Evolutionary conservation across 345 rosid genomes (phyloP).

Genomic region (Euphorbia tirucalli): DNA sequence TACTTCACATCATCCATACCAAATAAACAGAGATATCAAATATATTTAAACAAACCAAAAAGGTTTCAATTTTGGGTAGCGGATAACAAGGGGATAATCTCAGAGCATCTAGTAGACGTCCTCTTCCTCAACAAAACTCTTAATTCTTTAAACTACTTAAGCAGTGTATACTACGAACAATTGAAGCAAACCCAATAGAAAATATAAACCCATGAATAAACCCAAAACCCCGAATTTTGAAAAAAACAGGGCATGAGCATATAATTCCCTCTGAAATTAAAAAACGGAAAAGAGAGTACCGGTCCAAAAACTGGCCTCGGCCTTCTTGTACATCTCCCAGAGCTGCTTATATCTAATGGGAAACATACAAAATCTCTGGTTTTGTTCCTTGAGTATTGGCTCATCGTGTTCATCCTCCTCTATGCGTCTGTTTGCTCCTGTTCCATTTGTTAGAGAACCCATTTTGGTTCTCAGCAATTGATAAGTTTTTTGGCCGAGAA

Average conservation of each 20-base stretch:
- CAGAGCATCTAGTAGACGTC: not conserved
- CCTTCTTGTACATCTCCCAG: slow-evolving; percentile 99
- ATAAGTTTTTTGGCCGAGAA: not conserved
- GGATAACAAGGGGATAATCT: not conserved
- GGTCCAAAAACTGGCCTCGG: slow-evolving; percentile 89
- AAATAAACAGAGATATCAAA: not conserved
- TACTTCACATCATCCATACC: not conserved
- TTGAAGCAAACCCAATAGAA: slow-evolving; percentile 4
- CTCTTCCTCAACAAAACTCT: not conserved
- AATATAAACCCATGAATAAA: not conserved
- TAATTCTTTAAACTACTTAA: not conserved
- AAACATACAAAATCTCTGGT: slow-evolving; percentile 90
- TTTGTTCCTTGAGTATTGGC: slow-evolving; percentile 63
- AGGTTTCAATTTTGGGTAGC: not conserved
- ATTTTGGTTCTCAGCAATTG: not conserved
- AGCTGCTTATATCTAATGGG: slow-evolving; percentile 63
- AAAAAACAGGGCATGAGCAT: not conserved
- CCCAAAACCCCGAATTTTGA: not conserved
- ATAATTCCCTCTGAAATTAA: not conserved
- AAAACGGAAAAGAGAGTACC: no score
- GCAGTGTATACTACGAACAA: not conserved
- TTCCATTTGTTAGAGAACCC: slow-evolving; percentile 21
- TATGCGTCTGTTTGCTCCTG: not conserved
- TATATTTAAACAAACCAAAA: not conserved
- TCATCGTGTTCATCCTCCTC: slow-evolving; percentile 37